Percentiles rank a stretch among this genome's conserved stretches.
phyloP scores from a whole-genome alignment of 257 asterid species.

The Plectranthus barbatus region DNA sequence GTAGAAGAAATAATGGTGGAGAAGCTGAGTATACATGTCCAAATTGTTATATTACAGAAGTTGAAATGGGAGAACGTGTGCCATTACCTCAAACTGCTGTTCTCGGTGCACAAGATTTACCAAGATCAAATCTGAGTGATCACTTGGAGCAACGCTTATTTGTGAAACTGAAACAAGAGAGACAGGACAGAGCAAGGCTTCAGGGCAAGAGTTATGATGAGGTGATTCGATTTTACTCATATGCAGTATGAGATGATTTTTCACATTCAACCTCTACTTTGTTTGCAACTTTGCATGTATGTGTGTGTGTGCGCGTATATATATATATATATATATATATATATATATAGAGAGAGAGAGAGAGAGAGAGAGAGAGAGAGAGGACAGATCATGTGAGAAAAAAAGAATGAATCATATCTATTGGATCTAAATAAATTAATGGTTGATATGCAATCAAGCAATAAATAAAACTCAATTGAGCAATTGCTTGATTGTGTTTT shows the following conservation, averaged over 20 bases:
- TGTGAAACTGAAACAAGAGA: constrained; percentile 65
- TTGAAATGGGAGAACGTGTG: constrained; percentile 86
- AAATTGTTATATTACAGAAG: constrained; percentile 78
- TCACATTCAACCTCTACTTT: not conserved
- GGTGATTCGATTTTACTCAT: constrained; percentile 39
- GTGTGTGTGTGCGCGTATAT: too few relatives aligned
- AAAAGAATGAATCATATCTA: too few relatives aligned
- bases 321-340: not conserved
- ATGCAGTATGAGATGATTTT: not conserved
- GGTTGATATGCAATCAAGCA: too few relatives aligned
- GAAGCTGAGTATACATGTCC: constrained; percentile 99
- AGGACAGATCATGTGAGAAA: too few relatives aligned
- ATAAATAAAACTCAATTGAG: too few relatives aligned
- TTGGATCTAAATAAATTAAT: too few relatives aligned
- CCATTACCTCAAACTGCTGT: constrained; percentile 94
- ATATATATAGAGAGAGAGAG: too few relatives aligned
- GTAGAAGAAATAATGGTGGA: constrained; percentile 97
- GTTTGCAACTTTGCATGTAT: too few relatives aligned
- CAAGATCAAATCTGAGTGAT: constrained; percentile 86
- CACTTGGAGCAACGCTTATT: constrained; percentile 81
- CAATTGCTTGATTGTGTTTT: too few relatives aligned
- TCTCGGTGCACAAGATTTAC: constrained; percentile 98
- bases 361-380: too few relatives aligned
- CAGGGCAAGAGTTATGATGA: constrained; percentile 80
- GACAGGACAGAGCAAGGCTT: constrained; percentile 73